Evolutionary conservation across 2,329 filamentous ascomycete species (phyloP).

Genomic region (Sporothrix protearum): DNA sequence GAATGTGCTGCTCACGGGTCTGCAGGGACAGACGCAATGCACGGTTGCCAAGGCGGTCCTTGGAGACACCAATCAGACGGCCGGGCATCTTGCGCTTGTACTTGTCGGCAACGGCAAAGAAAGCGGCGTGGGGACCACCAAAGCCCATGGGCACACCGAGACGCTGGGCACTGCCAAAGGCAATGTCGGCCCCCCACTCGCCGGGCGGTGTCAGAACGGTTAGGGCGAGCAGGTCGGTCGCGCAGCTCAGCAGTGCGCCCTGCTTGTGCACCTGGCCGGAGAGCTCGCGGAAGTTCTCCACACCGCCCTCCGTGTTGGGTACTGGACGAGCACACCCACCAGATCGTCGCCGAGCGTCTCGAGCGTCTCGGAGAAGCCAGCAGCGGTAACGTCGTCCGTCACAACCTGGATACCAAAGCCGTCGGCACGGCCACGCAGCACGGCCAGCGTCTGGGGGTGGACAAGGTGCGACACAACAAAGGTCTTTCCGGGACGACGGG

Average conservation of each 20-base stretch:
- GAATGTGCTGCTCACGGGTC: slow-evolving; percentile 93
- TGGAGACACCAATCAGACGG: slow-evolving; percentile 84
- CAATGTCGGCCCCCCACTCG: slow-evolving; percentile 92
- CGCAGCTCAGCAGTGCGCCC: slow-evolving; percentile 77
- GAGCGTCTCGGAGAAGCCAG: slow-evolving; percentile 59
- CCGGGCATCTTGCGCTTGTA: slow-evolving; percentile 94
- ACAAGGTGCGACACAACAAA: slow-evolving; percentile 79
- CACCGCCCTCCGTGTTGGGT: slow-evolving; percentile 80
- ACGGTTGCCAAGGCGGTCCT: slow-evolving; percentile 77
- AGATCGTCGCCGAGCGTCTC: slow-evolving; percentile 75
- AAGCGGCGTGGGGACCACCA: slow-evolving; percentile 92
- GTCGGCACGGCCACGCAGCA: slow-evolving; percentile 78
- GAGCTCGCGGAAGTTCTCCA: slow-evolving; percentile 71
- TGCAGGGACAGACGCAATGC: slow-evolving; percentile 83
- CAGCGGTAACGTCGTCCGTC: slow-evolving; percentile 65
- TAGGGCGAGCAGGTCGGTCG: slow-evolving; percentile 83
- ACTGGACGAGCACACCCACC: slow-evolving; percentile 89
- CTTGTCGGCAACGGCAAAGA: slow-evolving; percentile 88
- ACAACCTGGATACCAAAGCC: slow-evolving; percentile 86
- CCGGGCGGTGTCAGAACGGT: slow-evolving; percentile 85
- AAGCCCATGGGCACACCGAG: slow-evolving; percentile 90
- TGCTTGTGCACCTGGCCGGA: slow-evolving; percentile 72
- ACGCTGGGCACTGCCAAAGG: slow-evolving; percentile 87
- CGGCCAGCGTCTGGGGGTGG: slow-evolving; percentile 81
- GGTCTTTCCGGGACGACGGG: slow-evolving; percentile 71